These are phyloP conservation scores for Termitomyces sp. DNA, from an alignment of 768 basidiomycete species.

Conservation along the genomic window DNA sequence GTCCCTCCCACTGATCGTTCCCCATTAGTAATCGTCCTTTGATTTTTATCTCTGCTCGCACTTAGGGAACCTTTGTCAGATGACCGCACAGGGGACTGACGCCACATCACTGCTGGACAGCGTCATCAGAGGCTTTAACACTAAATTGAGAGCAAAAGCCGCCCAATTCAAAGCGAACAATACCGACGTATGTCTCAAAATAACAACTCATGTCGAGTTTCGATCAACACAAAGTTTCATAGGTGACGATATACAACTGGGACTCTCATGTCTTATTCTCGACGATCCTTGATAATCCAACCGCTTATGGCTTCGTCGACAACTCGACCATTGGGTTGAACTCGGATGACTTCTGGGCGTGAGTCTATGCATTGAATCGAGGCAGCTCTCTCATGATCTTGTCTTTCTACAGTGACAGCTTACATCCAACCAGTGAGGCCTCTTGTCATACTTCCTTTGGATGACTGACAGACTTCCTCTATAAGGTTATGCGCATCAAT, in stretches of 20 bases:
- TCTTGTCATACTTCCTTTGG: not conserved
- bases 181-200: not conserved
- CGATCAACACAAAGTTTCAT: not conserved
- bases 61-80: not conserved
- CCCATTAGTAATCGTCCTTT: too few species aligned
- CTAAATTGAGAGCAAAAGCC: not conserved
- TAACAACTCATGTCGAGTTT: not conserved
- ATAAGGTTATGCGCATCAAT: conserved; percentile 25
- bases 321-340: conserved; percentile 37
- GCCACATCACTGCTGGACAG: not conserved
- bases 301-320: conserved; percentile 47
- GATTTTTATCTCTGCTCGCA: not conserved
- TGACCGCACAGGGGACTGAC: not conserved
- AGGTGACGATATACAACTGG: conserved; percentile 45
- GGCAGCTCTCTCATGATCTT: not conserved
- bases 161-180: not conserved
- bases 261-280: conserved; percentile 46
- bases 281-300: conserved; percentile 15
- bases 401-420: conserved; percentile 36
- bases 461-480: not conserved
- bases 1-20: not conserved
- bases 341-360: conserved; percentile 51
- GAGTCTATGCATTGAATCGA: conserved; percentile 10
- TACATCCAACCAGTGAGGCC: conserved; percentile 45
- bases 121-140: not conserved